These are phyloP conservation scores for Trametes meyenii DNA, from an alignment of 768 basidiomycete species.

Conservation along the genomic window DNA sequence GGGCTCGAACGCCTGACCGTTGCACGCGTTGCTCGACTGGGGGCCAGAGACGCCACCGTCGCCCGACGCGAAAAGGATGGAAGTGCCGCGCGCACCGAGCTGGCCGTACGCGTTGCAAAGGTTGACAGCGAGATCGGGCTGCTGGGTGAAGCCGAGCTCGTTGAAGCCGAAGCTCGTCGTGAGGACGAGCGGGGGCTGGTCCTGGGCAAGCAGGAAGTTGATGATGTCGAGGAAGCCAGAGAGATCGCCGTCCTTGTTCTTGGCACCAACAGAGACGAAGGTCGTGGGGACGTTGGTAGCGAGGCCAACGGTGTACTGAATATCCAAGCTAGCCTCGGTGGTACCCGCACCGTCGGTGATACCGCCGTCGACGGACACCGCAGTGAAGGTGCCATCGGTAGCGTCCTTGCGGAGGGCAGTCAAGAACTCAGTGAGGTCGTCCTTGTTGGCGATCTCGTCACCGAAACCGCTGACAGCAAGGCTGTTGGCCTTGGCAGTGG, in stretches of 20 bases:
- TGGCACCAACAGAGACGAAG: slow-evolving; percentile 30
- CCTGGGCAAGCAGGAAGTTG: slow-evolving; percentile 29
- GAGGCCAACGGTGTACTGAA: slow-evolving; percentile 34
- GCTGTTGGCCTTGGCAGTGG: slow-evolving; percentile 18
- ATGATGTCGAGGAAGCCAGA: slow-evolving; percentile 32
- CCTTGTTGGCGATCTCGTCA: slow-evolving; percentile 27
- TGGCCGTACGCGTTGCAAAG: slow-evolving; percentile 34
- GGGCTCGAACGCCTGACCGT: slow-evolving; percentile 32
- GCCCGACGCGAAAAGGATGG: slow-evolving; percentile 37
- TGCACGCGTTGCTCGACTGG: slow-evolving; percentile 26
- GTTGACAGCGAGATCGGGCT: slow-evolving; percentile 25
- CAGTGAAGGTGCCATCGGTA: slow-evolving; percentile 28
- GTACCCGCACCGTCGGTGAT: slow-evolving; percentile 57
- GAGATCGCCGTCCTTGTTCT: slow-evolving; percentile 24
- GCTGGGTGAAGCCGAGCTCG: slow-evolving; percentile 26
- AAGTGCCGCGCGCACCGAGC: slow-evolving; percentile 35
- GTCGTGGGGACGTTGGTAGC: slow-evolving; percentile 34
- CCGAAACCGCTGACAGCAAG: slow-evolving; percentile 30
- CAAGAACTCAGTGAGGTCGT: slow-evolving; percentile 45
- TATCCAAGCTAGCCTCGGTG: slow-evolving; percentile 48
- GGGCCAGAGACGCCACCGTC: slow-evolving; percentile 36
- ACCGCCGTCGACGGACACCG: slow-evolving; percentile 34
- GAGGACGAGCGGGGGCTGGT: slow-evolving; percentile 31
- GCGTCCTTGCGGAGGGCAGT: slow-evolving; percentile 50
- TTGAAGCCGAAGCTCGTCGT: slow-evolving; percentile 34